Percentiles rank a stretch among this genome's conserved stretches.
phyloP scores from a whole-genome alignment of 495 filamentous ascomycete genomes.

The Trichoderma asperelloides region DNA sequence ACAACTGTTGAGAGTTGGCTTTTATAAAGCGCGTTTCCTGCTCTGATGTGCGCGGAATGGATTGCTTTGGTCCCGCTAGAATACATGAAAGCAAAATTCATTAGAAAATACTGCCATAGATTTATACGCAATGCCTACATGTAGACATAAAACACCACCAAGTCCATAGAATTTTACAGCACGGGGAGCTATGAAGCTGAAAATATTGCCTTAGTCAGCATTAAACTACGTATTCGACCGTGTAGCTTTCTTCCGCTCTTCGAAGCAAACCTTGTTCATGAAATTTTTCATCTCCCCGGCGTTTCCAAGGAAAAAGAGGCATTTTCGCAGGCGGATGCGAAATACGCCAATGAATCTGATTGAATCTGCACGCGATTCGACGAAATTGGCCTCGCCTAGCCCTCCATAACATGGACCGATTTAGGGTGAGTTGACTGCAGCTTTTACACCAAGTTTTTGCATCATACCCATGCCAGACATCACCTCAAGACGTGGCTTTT shows the following conservation, averaged over 20 bases:
- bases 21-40: no score
- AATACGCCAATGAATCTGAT: background rate
- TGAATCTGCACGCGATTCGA: background rate
- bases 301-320: background rate
- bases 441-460: background rate
- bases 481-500: no score
- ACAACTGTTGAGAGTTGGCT: no score
- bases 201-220: background rate
- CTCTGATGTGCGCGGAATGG: no score
- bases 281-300: background rate
- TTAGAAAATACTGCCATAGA: no score
- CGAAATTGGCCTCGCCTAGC: background rate
- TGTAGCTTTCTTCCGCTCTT: background rate
- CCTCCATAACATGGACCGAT: constrained; percentile 3
- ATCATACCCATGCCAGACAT: background rate
- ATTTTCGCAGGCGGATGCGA: background rate
- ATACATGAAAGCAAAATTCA: no score
- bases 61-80: no score
- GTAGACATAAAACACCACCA: no score
- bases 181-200: background rate
- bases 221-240: background rate
- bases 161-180: no score
- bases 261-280: background rate
- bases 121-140: no score
- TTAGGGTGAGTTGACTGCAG: background rate